Base-by-base conservation (phyloP, 164 flowering plant species). In the Umbellularia californica region DNA sequence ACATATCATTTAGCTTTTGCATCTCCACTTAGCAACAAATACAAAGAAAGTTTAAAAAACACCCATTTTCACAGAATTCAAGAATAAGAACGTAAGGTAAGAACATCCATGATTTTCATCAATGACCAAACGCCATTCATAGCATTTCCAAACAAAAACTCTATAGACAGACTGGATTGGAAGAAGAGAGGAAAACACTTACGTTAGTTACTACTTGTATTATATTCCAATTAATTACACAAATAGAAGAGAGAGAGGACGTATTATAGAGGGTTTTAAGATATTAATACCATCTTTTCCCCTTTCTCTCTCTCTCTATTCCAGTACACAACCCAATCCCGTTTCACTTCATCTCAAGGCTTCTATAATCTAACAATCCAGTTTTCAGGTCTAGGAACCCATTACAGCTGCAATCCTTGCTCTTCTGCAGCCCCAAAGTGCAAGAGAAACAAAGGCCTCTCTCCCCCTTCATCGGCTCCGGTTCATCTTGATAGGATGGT, bases 271-370 rank as follows among this genome's bases (percentile, higher is more conserved):
- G 72, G 72, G 68, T 62, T 70, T 68, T 28, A 25, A 33, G n/a
- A 68, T 65, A 69, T 66, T 66, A 41, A 41, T 41, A 41, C 2
- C 47, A 41, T 41, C 47, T 41, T 41, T 41, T 41, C 9, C 41
- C 47, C 41, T 41, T 65, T 66, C 68, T 35, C 66, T 62, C 66
- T 62, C 70, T 14, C 10, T 24, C 62, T 50, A 33, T 28, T 28
- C 33, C 1, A 50, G 13, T 65, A 33, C 17, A 30, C 14, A 23
- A 72, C 68, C 27, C 23, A 51, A 71, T 68, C 5, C 41, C 41
- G 24, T 22, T 25, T 83, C 75, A 92, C 83, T 92, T 94, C 94
- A 88, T 88, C 74, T 92, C 92, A 85, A 88, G 82, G 79, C 87
- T 82, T 90, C 97, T 89, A 73, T 84, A 89, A 78, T 88, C 97